A percentile compares a stretch with the other conserved stretches of the same genome.
Evolutionary conservation across 2,329 filamentous ascomycete species (phyloP).

Genomic region (Aureobasidium sp.): DNA sequence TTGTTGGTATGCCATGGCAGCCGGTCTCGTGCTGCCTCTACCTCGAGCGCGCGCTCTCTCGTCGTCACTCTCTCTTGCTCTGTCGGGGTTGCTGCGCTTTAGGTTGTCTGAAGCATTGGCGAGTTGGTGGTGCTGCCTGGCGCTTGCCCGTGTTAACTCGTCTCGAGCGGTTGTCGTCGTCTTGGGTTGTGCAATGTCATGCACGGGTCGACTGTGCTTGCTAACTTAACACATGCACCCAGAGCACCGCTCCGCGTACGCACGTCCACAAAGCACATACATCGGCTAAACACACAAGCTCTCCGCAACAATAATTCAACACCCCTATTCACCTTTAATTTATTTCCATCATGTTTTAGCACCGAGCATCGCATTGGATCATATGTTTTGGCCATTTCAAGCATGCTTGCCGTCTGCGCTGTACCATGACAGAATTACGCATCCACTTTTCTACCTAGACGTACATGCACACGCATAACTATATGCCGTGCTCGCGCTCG

Average conservation of each 20-base stretch:
- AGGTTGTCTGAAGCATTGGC: constrained; percentile 5
- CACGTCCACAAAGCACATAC: constrained; percentile 3
- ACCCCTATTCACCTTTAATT: background rate
- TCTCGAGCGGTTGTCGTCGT: background rate
- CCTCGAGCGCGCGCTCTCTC: constrained; percentile 1
- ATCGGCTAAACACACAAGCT: background rate
- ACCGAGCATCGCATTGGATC: background rate
- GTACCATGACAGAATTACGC: background rate
- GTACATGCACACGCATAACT: background rate
- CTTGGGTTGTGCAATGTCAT: constrained; percentile 3
- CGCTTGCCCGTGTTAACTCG: background rate
- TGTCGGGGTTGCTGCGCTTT: background rate
- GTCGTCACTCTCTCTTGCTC: background rate
- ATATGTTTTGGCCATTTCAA: background rate
- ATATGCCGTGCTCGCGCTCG: background rate
- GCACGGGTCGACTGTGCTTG: background rate
- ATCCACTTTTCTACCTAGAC: background rate
- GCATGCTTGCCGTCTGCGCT: background rate
- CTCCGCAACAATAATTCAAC: background rate
- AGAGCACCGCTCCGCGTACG: background rate
- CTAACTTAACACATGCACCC: constrained; percentile 11
- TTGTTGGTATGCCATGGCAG: constrained; percentile 63
- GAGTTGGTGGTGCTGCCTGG: background rate
- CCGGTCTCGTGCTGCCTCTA: constrained; percentile 7
- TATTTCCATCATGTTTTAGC: background rate